Evolutionary conservation across 768 basidiomycete species (phyloP), one percentile per base, ranked within the genome.

Genomic region (Rhodotorula babjevae): DNA sequence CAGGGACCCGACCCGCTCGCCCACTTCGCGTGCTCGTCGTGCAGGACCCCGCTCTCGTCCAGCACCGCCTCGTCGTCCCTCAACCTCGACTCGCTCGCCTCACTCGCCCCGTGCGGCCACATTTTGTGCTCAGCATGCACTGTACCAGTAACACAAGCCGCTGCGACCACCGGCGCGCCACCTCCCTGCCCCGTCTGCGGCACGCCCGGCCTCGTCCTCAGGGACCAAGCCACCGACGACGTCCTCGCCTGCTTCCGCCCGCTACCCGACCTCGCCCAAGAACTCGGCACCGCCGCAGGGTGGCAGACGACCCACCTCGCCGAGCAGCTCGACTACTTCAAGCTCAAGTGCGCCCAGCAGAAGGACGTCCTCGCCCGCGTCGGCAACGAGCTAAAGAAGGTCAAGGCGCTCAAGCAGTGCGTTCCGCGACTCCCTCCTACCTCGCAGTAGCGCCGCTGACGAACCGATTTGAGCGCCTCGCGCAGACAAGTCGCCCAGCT

Each of bases 271-370:
- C 40, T 67, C 4, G 18, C 55, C 0, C 18, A 29, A 5, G 61
- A 74, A 4, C 31, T 63, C 3, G 69, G 46, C 11, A 66, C 56
- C 59, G 65, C 65, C 0, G 25, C 46, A 0, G 46, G 63, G 29
- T 71, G 60, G 58, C 74, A 75, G 57, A 21, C 65, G 11, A 12
- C 11, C 1, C 62, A 59, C 50, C 60, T 75, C 47, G 64, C 55
- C 15, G 61, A 66, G 16, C 74, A 75, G 64, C 50, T 75, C 31
- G 25, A 19, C 29, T 66, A 55, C 33, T 63, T 65, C 40, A 58
- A 65, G 44, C 42, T n/a, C 16, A 75, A 75, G 61, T 69, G 64
- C 44, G 25, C 27, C 2, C 40, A 69, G n/a, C 72, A 73, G 64
- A 73, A 67, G 56, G 40, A 40, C 31, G 23, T 31, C 31, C 57